Conservation (phyloP, 371 early-diverging fungal species). For the Mucor saturninus region DNA sequence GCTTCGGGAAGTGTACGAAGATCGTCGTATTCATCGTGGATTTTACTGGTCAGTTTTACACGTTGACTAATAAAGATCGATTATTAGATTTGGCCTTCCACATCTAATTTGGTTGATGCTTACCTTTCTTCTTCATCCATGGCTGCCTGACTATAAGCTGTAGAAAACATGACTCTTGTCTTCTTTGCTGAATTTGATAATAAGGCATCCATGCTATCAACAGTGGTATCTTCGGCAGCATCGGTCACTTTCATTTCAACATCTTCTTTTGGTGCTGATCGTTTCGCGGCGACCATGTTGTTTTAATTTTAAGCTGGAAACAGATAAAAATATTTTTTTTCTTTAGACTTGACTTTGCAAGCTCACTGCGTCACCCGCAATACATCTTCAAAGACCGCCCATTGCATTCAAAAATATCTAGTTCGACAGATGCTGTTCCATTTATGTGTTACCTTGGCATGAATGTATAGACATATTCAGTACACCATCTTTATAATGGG, state of each 20-base stretch:
- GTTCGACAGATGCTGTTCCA: too few species aligned
- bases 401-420: too few species aligned
- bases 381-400: too few species aligned
- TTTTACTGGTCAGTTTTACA: slow-evolving; percentile 74
- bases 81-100: not conserved
- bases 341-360: not conserved
- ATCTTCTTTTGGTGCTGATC: slow-evolving; percentile 31
- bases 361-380: too few species aligned
- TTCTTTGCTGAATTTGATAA: slow-evolving; percentile 57
- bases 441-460: too few species aligned
- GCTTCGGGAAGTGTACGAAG: slow-evolving; percentile 70
- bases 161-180: slow-evolving; percentile 61
- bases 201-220: slow-evolving; percentile 36
- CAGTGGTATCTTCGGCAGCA: slow-evolving; percentile 2
- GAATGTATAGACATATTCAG: too few species aligned
- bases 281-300: slow-evolving; percentile 36
- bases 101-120: too few species aligned
- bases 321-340: not conserved
- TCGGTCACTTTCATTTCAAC: slow-evolving; percentile 11
- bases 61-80: slow-evolving; percentile 56
- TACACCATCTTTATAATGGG: too few species aligned
- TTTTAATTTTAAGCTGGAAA: not conserved
- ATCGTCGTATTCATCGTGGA: slow-evolving; percentile 74
- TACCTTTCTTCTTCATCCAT: slow-evolving; percentile 65
- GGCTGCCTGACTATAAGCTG: slow-evolving; percentile 57